These are phyloP conservation scores for Scutellaria galericulata DNA, from an alignment of 257 asterid genomes.

Conservation along the genomic window DNA sequence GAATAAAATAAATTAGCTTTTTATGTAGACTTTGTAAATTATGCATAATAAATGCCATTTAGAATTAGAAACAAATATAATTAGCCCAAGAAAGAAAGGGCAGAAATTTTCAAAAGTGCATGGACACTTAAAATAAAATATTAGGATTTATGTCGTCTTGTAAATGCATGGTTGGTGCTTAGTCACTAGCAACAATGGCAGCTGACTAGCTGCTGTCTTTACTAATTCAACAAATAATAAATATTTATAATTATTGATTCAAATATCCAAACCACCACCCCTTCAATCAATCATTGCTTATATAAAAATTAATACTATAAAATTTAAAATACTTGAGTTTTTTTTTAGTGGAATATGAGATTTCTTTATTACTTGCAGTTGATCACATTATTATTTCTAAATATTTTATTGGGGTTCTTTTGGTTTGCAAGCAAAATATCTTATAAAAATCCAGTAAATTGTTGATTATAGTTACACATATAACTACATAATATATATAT, in stretches of 20 bases:
- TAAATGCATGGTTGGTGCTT: constrained; percentile 29
- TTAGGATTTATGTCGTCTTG: not conserved
- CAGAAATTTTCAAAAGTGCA: too few species aligned
- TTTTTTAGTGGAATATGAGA: not conserved
- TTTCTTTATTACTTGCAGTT: not conserved
- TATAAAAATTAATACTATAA: not conserved
- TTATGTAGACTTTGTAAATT: too few species aligned
- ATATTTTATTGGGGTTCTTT: too few species aligned
- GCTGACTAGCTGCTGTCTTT: constrained; percentile 9
- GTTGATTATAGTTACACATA: not conserved
- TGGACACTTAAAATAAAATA: not conserved
- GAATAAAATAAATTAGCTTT: too few species aligned
- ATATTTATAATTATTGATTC: not conserved
- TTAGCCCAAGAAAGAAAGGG: too few species aligned
- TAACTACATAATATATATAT: not conserved
- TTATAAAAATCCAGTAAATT: not conserved
- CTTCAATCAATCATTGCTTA: constrained; percentile 3
- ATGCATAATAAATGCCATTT: too few species aligned
- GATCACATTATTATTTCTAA: not conserved
- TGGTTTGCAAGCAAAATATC: not conserved
- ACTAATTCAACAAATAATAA: constrained; percentile 16
- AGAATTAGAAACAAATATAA: too few species aligned
- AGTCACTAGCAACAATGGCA: constrained; percentile 37
- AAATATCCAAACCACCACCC: constrained; percentile 4
- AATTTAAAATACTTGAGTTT: too few species aligned